Evolutionary conservation across 805 yeast genomes (phyloP).

Genomic region (Yarrowia sp.): DNA sequence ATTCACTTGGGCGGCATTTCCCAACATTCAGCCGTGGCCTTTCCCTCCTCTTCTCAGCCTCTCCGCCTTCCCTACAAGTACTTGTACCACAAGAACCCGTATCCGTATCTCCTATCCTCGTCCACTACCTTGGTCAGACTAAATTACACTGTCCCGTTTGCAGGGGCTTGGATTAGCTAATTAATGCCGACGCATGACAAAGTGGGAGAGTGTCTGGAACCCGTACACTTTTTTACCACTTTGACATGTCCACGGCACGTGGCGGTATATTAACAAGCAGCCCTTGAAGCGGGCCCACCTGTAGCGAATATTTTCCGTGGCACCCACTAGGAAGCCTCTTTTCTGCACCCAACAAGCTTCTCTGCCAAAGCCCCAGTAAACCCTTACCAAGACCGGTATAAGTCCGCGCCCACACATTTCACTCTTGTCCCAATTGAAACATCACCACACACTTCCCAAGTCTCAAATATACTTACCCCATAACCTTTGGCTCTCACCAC

Average conservation of each 20-base stretch:
- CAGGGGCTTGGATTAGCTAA: too few relatives aligned
- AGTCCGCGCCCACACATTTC: constrained; percentile 25
- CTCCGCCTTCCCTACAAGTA: neutral
- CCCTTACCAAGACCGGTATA: constrained; percentile 12
- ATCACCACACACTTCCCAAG: constrained; percentile 6
- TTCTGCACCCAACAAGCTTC: neutral
- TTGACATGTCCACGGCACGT: neutral
- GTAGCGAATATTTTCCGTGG: neutral
- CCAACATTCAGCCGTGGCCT: neutral
- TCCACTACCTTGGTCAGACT: too few relatives aligned
- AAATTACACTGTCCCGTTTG: too few relatives aligned
- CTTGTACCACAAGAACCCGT: too few relatives aligned
- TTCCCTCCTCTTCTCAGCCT: too few relatives aligned
- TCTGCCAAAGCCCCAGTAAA: neutral
- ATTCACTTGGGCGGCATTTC: neutral
- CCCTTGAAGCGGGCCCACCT: neutral
- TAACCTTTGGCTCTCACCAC: neutral
- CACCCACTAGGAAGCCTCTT: neutral
- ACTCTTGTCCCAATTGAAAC: constrained; percentile 3
- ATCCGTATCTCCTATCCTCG: too few relatives aligned
- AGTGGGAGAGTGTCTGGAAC: neutral
- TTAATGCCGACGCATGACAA: constrained; percentile 7
- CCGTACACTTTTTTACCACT: too few relatives aligned
- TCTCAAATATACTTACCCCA: neutral
- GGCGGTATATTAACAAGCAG: neutral